A percentile compares a stretch with the other conserved stretches of the same genome.
These are phyloP conservation scores for Colletotrichum trifolii DNA, from an alignment of 2,329 filamentous ascomycete species.

Conservation along the genomic window DNA sequence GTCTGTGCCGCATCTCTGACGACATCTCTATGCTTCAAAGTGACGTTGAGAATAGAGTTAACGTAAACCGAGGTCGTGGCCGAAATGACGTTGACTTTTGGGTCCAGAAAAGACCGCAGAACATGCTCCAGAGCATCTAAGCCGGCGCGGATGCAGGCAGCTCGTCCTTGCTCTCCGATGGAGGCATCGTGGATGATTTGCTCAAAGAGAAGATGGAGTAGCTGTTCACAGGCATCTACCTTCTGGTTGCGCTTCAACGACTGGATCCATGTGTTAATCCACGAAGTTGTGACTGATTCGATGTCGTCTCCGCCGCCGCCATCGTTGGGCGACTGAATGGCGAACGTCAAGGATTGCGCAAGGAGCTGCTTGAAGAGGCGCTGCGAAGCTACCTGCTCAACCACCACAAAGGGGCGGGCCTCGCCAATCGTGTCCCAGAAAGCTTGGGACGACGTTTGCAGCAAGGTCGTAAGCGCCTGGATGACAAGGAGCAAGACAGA, in stretches of 20 bases:
- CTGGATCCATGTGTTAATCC: conserved; percentile 81
- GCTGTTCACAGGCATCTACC: conserved; percentile 81
- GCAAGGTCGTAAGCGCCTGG: conserved; percentile 74
- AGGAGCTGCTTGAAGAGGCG: conserved; percentile 73
- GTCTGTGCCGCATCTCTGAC: conserved; percentile 64
- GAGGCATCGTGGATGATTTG: conserved; percentile 65
- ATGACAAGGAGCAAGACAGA: conserved; percentile 76
- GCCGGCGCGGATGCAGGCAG: conserved; percentile 72
- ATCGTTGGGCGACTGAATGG: conserved; percentile 59
- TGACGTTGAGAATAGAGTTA: conserved; percentile 73
- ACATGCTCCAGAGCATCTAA: conserved; percentile 69
- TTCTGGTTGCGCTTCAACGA: conserved; percentile 82
- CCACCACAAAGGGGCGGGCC: conserved; percentile 81
- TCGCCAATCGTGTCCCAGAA: conserved; percentile 92
- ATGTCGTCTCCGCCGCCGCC: conserved; percentile 52
- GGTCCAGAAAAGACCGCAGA: conserved; percentile 65
- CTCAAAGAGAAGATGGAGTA: conserved; percentile 80
- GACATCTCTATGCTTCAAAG: conserved; percentile 70
- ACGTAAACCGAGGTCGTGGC: conserved; percentile 70
- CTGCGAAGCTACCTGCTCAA: conserved; percentile 85
- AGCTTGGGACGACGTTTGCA: conserved; percentile 80
- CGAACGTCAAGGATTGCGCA: conserved; percentile 64
- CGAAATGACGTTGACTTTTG: conserved; percentile 49
- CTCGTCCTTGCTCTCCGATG: conserved; percentile 67
- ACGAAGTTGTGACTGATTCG: conserved; percentile 76